A percentile compares a stretch with the other conserved stretches of the same genome.
Conservation (phyloP, 441 rosid genomes). For the Gossypium aridum region DNA sequence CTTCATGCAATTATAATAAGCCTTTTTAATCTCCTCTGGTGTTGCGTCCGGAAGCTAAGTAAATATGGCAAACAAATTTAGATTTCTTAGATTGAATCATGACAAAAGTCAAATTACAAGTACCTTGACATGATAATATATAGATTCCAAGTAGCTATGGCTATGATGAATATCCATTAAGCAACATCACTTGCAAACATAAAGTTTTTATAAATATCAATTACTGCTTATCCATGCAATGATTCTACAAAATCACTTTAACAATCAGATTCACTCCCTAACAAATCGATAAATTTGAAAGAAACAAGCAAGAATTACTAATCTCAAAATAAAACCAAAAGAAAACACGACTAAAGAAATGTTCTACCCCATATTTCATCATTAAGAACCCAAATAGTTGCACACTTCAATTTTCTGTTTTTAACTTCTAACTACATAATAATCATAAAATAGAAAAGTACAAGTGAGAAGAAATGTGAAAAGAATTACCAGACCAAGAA, state of each 20-base stretch:
- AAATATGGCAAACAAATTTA: constrained; percentile 1
- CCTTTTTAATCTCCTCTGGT: constrained; percentile 78
- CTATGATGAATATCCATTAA: background rate
- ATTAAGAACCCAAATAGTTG: background rate
- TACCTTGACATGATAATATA: background rate
- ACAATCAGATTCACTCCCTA: background rate
- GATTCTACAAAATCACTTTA: background rate
- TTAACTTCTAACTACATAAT: background rate
- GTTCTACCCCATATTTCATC: background rate
- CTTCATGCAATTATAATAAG: constrained; percentile 95
- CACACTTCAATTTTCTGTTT: background rate
- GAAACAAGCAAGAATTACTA: background rate
- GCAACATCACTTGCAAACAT: background rate
- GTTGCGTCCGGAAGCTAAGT: constrained; percentile 85
- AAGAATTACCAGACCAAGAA: constrained; percentile 71
- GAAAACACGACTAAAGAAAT: background rate
- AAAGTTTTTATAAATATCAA: background rate
- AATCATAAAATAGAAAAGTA: background rate
- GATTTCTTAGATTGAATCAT: background rate
- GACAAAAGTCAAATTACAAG: background rate
- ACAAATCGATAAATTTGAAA: background rate
- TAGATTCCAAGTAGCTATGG: background rate
- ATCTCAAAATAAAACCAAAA: background rate
- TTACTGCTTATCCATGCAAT: background rate
- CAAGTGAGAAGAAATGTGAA: background rate